Conservation (phyloP, 495 filamentous ascomycete species). For the Penicillium diatomitis region DNA sequence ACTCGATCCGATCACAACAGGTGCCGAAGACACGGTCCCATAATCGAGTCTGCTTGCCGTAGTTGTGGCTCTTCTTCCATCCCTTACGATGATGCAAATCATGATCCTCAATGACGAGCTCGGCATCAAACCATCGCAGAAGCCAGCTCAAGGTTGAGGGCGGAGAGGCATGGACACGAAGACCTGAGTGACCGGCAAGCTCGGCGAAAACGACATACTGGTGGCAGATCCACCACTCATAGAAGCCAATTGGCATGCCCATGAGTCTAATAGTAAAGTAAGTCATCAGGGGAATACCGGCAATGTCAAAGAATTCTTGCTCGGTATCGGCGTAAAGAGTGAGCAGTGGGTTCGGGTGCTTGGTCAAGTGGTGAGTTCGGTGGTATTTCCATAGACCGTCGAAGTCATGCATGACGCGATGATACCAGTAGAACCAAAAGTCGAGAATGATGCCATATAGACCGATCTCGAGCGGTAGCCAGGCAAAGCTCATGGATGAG, state of each 20-base stretch:
- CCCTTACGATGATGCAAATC: constrained; percentile 33
- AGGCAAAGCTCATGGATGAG: constrained; percentile 17
- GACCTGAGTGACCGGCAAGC: constrained; percentile 26
- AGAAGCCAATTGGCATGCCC: constrained; percentile 32
- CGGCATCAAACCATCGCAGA: constrained; percentile 18
- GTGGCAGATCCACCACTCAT: constrained; percentile 35
- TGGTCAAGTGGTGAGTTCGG: constrained; percentile 33
- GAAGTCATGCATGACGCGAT: constrained; percentile 28
- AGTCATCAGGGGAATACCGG: constrained; percentile 26
- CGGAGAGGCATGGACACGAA: constrained; percentile 24
- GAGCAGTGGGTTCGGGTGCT: constrained; percentile 30
- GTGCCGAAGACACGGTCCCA: constrained; percentile 34
- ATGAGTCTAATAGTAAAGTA: constrained; percentile 23
- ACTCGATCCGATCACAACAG: constrained; percentile 24
- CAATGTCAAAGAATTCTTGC: constrained; percentile 33
- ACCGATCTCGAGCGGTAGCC: constrained; percentile 23
- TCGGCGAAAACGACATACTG: constrained; percentile 29
- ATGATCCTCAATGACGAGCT: constrained; percentile 31
- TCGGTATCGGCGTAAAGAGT: constrained; percentile 27
- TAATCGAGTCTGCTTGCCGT: constrained; percentile 33
- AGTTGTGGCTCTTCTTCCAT: constrained; percentile 33
- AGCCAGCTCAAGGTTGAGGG: constrained; percentile 23
- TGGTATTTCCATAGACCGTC: constrained; percentile 30
- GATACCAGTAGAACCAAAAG: constrained; percentile 38
- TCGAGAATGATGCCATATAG: constrained; percentile 31